Base-by-base conservation (phyloP, 768 basidiomycete species). In the Termitomyces sp. region DNA sequence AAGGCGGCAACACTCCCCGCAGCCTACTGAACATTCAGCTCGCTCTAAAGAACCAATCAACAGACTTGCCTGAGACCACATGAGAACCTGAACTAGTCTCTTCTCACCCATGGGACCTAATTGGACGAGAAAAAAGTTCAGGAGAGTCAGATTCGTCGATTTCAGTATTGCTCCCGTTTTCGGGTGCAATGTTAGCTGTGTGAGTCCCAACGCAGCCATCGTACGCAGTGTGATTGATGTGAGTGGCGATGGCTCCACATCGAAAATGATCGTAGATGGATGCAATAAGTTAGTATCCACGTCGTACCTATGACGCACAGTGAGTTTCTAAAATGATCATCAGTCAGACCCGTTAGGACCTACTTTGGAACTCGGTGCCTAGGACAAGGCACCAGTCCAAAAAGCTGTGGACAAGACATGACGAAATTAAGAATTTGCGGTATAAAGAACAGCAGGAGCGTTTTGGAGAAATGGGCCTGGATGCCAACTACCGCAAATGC, bases 361-460 rank as follows among this genome's bases (percentile, higher is more conserved):
- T 66, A 94, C 92, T 84, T 83, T 54, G 97, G 97, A 20, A 99
- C 81, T 52, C 97, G 84, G 73, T 99, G 97, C 50, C 97, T 78
- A 5, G 97, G 97, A 68, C 95, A 98, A 0, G 90, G 88, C 14
- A 99, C 91, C 18, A 99, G 72, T 1, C 92, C 92, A 67, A 98
- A 98, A 2, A 99, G 74, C 68, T 99, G 97, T 11, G 97, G 97
- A 63, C 88, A 91, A 13, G 94, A 96, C 40, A 98, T 77, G 51
- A 98, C 55, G 68, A 99, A 99, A 71, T 99, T 99, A 84, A 98
- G 94, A 61, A 97, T 89, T 70, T 99, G 97, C 4, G 97, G 97
- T 49, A 99, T 80, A 76, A 98, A 98, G 79, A 99, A 98, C 26
- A 98, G 76, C 57, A 98, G 80, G 9, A 99, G 76, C 0, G 97